Evolutionary conservation across 345 rosid genomes (phyloP).

Genomic region (Brassica nigra): DNA sequence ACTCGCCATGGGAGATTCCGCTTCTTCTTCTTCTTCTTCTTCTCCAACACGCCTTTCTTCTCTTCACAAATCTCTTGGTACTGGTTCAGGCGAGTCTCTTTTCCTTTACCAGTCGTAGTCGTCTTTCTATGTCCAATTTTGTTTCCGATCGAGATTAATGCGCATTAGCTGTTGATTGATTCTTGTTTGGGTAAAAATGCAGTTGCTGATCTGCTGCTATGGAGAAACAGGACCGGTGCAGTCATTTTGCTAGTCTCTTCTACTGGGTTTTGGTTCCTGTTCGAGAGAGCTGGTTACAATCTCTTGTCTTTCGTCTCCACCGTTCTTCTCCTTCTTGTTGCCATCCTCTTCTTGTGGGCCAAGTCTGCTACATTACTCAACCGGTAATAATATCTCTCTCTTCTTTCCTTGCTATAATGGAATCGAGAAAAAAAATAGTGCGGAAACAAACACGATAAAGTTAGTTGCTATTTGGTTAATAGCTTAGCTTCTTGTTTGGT

Average conservation of each 20-base stretch:
- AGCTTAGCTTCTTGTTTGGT: slow-evolving; percentile 4
- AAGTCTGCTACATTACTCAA: slow-evolving; percentile 95
- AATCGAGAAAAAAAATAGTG: no score
- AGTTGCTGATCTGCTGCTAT: slow-evolving; percentile 85
- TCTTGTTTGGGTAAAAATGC: background rate
- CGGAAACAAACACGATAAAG: no score
- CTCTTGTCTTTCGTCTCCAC: slow-evolving; percentile 69
- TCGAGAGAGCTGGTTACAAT: slow-evolving; percentile 82
- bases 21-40: slow-evolving; percentile 9
- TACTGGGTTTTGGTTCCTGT: slow-evolving; percentile 67
- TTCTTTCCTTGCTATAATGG: background rate
- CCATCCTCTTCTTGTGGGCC: slow-evolving; percentile 89
- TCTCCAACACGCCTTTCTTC: slow-evolving; percentile 20
- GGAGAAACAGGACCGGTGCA: slow-evolving; percentile 74
- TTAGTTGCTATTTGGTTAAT: no score
- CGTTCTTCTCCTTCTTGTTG: slow-evolving; percentile 71
- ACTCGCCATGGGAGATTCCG: slow-evolving; percentile 56
- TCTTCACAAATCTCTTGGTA: slow-evolving; percentile 79
- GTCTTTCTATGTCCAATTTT: no score
- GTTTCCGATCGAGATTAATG: no score
- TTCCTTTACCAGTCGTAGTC: background rate
- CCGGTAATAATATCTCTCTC: slow-evolving; percentile 48
- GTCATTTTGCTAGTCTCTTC: slow-evolving; percentile 52
- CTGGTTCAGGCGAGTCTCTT: slow-evolving; percentile 56
- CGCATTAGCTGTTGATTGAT: no score